Evolutionary conservation across 257 asterid species (phyloP), one percentile per base, ranked within the genome.

Genomic region (Orobanche coerulescens): DNA sequence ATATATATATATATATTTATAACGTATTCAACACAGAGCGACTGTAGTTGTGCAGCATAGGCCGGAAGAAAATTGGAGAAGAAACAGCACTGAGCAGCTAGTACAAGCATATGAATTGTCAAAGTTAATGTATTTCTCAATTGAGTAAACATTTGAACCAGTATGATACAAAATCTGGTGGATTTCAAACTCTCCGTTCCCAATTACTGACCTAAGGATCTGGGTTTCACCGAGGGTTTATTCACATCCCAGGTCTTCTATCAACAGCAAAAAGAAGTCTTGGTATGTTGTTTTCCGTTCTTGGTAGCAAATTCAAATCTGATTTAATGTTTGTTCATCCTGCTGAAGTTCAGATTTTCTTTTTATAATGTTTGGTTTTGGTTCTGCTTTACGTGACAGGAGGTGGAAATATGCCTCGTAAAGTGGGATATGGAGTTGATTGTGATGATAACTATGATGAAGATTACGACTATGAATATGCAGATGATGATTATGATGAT

Each of bases 351-450:
- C 34, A 31, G 24, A 58, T 34, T 36, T 20, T 28, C 4, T 5
- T 47, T 8, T 8, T 16, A 5, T 57, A 26, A 33, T 23, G 50
- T 20, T 55, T 48, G 23, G 60, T 60, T 36, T 8, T 3, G 6
- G 34, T 48, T 46, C 28, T 73, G 14, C 5, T 67, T 34, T 28
- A 12, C n/a, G 16, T 55, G 30, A 31, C 71, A 78, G 94, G 75
- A 67, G 71, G 68, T 39, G 61, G 60, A 56, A 65, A 58, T 65
- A 92, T 92, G 98, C 95, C 95, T 67, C 98, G 92, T 49, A 92
- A 92, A 77, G 82, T 68, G 40, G 51, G 58, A 40, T 73, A 62
- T 33, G 81, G 87, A 65, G 36, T 73, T 63, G 79, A 72, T 70
- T 75, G 76, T 48, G 82, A 79, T 55, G 86, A 82, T 34, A 77